These are phyloP conservation scores for Carex scoparia DNA, from an alignment of 176 grass and related monocot species.

Conservation along the genomic window DNA sequence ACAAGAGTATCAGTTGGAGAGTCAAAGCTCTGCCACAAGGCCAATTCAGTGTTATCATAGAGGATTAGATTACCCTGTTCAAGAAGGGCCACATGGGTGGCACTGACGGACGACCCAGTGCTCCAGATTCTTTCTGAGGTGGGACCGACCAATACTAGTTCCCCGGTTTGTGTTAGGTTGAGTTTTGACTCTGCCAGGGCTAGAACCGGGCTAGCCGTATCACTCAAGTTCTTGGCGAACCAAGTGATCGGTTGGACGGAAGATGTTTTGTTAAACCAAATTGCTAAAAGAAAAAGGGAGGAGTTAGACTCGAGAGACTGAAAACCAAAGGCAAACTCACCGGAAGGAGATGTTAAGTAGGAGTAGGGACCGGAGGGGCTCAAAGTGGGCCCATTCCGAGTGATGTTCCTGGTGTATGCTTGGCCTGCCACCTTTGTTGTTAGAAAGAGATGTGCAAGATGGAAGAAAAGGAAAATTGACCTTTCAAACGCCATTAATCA, in stretches of 20 bases:
- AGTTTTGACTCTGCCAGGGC: background rate
- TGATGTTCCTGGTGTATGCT: background rate
- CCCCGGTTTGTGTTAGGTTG: background rate
- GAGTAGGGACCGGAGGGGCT: background rate
- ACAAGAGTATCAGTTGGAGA: background rate
- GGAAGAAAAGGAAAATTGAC: background rate
- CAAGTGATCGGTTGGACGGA: constrained; percentile 24
- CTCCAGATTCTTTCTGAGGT: constrained; percentile 9
- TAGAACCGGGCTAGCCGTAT: background rate
- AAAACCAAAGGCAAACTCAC: constrained; percentile 44
- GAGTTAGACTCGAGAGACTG: background rate
- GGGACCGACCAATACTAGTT: background rate
- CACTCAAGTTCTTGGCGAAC: constrained; percentile 17
- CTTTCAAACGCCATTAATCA: background rate
- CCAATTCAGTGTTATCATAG: background rate
- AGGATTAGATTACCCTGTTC: constrained; percentile 21
- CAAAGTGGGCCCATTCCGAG: background rate
- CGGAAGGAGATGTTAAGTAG: constrained; percentile 23
- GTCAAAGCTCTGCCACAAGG: constrained; percentile 20
- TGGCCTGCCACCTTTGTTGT: background rate
- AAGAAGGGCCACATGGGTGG: constrained; percentile 1
- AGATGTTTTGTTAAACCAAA: constrained; percentile 28
- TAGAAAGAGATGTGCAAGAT: background rate
- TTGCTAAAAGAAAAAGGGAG: constrained; percentile 33
- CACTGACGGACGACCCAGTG: background rate